Evolutionary conservation across 257 asterid genomes (phyloP).

Genomic region (Plantago elongata): DNA sequence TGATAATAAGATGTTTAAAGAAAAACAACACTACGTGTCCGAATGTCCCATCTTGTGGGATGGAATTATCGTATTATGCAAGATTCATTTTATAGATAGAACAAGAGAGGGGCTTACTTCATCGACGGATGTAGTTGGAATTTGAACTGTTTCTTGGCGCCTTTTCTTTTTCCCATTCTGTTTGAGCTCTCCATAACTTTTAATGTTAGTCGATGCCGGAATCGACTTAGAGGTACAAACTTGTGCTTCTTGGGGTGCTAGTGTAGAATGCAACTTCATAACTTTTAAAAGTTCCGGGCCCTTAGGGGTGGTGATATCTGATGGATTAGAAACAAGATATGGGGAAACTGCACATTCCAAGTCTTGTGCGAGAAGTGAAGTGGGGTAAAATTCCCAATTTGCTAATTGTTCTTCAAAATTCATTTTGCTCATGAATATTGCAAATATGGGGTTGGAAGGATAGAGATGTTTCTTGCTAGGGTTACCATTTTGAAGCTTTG

Average conservation of each 20-base stretch:
- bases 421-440: neutral
- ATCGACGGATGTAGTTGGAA: neutral
- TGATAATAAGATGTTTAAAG: too few relatives aligned
- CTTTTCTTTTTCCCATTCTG: neutral
- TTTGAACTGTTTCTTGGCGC: neutral
- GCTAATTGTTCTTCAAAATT: neutral
- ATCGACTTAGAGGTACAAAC: neutral
- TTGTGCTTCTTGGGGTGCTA: neutral
- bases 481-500: neutral
- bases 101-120: neutral
- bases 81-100: too few relatives aligned
- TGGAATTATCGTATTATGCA: too few relatives aligned
- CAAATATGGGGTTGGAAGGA: neutral
- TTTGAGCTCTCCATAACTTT: neutral
- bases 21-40: too few relatives aligned
- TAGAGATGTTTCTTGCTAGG: neutral
- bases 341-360: neutral
- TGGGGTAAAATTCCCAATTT: neutral
- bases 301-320: neutral
- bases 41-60: too few relatives aligned
- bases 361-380: neutral
- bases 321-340: neutral
- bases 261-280: neutral
- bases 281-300: neutral
- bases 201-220: too few relatives aligned